Evolutionary conservation across 1,284 basidiomycete species (phyloP).

Genomic region (Rhizoctonia solani): DNA sequence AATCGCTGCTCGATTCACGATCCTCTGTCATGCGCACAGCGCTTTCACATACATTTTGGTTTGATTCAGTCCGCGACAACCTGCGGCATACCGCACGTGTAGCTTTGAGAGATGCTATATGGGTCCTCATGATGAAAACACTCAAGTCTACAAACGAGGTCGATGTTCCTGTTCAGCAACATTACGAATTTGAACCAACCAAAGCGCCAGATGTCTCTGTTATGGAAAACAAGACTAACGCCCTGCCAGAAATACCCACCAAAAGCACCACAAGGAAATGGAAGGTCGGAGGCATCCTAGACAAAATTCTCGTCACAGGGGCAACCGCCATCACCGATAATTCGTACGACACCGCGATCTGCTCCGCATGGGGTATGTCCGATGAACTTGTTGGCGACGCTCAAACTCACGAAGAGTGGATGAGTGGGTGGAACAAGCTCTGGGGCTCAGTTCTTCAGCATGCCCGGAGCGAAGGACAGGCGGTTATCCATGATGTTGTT

Average conservation of each 20-base stretch:
- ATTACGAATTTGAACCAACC: background rate
- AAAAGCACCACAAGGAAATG: background rate
- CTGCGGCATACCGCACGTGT: background rate
- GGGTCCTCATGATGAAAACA: background rate
- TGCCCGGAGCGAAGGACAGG: background rate
- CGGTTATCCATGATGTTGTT: background rate
- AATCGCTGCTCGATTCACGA: background rate
- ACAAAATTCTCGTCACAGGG: background rate
- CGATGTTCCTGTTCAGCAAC: constrained; percentile 1
- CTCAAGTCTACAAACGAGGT: background rate
- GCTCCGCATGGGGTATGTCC: constrained; percentile 1
- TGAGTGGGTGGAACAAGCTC: background rate
- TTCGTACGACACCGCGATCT: background rate
- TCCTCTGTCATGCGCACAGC: constrained; percentile 5
- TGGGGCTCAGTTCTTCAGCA: background rate
- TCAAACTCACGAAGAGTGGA: background rate
- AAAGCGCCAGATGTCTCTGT: no score
- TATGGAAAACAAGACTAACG: background rate
- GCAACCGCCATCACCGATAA: background rate
- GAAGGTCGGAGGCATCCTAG: background rate
- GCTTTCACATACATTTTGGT: background rate
- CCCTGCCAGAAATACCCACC: no score
- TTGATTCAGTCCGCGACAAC: background rate
- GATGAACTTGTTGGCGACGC: background rate
- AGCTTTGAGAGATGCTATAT: background rate